Conservation (phyloP, 495 filamentous ascomycete species). For the Penicillium angulare region DNA sequence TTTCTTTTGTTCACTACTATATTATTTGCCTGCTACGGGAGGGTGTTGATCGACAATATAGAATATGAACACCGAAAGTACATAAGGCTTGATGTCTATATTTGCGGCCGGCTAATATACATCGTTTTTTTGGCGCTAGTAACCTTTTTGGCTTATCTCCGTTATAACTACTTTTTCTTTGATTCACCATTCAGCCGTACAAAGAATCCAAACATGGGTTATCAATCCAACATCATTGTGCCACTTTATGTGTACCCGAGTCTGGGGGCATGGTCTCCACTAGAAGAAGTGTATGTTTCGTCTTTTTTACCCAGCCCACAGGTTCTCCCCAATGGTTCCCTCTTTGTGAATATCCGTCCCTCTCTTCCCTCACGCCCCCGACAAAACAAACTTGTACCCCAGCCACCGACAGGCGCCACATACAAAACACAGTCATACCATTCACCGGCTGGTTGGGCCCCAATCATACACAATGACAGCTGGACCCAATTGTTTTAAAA, state of each 20-base stretch:
- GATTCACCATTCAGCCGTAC: constrained; percentile 28
- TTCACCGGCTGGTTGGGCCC: not conserved
- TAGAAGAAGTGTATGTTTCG: constrained; percentile 45
- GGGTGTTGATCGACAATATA: too few relatives aligned
- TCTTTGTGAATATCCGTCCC: too few relatives aligned
- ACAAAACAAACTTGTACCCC: too few relatives aligned
- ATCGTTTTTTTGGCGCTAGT: constrained; percentile 1
- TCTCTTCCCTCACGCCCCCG: too few relatives aligned
- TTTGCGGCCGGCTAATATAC: too few relatives aligned
- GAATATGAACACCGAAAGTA: too few relatives aligned
- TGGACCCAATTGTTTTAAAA: constrained; percentile 12
- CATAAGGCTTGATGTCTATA: too few relatives aligned
- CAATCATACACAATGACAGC: constrained; percentile 5
- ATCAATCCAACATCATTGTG: constrained; percentile 43
- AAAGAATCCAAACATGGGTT: constrained; percentile 24
- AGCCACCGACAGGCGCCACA: too few relatives aligned
- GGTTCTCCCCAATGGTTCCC: constrained; percentile 3
- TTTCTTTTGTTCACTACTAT: too few relatives aligned
- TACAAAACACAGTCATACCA: constrained; percentile 5
- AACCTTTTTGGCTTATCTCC: not conserved
- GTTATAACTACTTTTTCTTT: not conserved
- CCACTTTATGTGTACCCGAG: constrained; percentile 57
- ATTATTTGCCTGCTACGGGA: too few relatives aligned
- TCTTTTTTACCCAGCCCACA: constrained; percentile 15
- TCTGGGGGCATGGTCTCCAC: constrained; percentile 48